phyloP scores from a whole-genome alignment of 2,329 filamentous ascomycete genomes.

The Penicillium sp. region DNA sequence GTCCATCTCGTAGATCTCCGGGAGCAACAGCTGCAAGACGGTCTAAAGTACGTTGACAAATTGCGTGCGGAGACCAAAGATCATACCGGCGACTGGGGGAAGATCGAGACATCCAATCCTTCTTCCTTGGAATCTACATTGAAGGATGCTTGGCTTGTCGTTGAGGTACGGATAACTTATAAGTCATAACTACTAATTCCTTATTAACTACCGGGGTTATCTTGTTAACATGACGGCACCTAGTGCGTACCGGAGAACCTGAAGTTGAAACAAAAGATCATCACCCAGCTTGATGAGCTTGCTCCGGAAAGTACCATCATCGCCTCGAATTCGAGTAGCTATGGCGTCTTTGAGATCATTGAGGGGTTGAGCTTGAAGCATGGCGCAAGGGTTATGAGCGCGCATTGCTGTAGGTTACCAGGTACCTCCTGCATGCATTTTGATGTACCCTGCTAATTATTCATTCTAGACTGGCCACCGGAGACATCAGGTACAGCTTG shows the following conservation, averaged over 20 bases:
- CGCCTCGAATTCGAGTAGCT: conserved; percentile 50
- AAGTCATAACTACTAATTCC: neutral
- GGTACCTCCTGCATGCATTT: neutral
- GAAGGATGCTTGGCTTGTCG: conserved; percentile 34
- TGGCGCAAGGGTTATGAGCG: conserved; percentile 40
- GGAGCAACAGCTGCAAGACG: conserved; percentile 28
- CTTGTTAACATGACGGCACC: neutral
- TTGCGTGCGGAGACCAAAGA: conserved; percentile 19
- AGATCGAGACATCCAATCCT: conserved; percentile 21
- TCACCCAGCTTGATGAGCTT: conserved; percentile 40
- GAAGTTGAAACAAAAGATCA: conserved; percentile 40
- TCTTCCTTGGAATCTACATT: conserved; percentile 22
- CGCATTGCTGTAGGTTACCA: conserved; percentile 46
- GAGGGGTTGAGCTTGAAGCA: conserved; percentile 36
- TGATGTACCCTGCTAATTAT: neutral
- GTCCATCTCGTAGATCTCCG: conserved; percentile 34
- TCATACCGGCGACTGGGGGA: conserved; percentile 20
- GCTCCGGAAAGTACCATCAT: conserved; percentile 40
- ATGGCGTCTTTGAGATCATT: conserved; percentile 45
- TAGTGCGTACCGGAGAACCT: conserved; percentile 48
- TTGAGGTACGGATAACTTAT: conserved; percentile 33
- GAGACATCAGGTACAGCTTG: conserved; percentile 32
- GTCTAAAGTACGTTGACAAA: conserved; percentile 27
- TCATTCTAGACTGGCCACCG: conserved; percentile 37
- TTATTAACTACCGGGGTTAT: neutral